phyloP scores from a whole-genome alignment of 768 basidiomycete genomes.

The Pleurotus sapidus region DNA sequence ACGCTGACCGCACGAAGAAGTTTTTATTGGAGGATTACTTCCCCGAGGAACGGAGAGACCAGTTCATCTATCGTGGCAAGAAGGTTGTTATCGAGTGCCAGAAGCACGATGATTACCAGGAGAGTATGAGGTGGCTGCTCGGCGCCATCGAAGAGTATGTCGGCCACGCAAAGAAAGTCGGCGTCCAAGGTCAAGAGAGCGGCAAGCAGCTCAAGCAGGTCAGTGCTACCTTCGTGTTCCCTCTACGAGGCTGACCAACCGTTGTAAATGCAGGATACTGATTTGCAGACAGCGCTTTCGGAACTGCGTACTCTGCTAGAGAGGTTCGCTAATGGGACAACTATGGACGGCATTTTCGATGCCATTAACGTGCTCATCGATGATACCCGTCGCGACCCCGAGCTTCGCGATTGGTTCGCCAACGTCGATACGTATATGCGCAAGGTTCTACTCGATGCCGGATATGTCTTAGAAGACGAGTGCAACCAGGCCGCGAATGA shows the following conservation, averaged over 20 bases:
- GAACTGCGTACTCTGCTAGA: conserved; percentile 83
- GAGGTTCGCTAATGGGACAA: conserved; percentile 78
- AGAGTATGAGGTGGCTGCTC: conserved; percentile 70
- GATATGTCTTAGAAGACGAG: conserved; percentile 77
- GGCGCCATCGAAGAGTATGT: conserved; percentile 60
- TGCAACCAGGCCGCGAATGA: conserved; percentile 61
- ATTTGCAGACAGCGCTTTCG: conserved; percentile 14
- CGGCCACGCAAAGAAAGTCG: conserved; percentile 36
- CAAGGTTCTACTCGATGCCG: conserved; percentile 74
- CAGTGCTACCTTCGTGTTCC: conserved; percentile 6
- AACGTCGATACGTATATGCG: conserved; percentile 59
- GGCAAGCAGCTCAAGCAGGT: conserved; percentile 22
- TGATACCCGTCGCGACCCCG: conserved; percentile 71
- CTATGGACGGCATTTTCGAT: conserved; percentile 65
- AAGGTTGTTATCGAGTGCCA: conserved; percentile 93
- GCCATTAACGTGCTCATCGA: conserved; percentile 68
- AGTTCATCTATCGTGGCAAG: conserved; percentile 90
- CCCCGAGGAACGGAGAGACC: conserved; percentile 85
- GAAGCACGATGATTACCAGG: conserved; percentile 86
- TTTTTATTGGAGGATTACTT: conserved; percentile 82
- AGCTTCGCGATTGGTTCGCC: conserved; percentile 71
- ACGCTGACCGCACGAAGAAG: conserved; percentile 55
- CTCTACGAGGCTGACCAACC: too few relatives aligned
- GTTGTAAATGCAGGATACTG: too few relatives aligned
- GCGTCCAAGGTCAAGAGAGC: conserved; percentile 15